Base-by-base conservation (phyloP, 2,329 filamentous ascomycete genomes). In the Fusarium continuum region DNA sequence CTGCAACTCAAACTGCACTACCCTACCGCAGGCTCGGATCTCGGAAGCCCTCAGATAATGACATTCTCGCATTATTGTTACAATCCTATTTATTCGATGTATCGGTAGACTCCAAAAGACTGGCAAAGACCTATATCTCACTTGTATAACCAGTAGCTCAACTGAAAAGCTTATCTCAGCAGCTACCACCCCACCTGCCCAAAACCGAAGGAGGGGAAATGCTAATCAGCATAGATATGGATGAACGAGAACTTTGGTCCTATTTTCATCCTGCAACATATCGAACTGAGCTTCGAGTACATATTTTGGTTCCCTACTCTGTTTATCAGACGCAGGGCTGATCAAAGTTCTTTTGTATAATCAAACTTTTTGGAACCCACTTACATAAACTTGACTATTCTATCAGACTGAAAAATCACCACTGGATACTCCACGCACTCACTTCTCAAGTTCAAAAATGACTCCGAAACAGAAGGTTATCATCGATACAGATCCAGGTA, bases 401-500 rank as follows among this genome's bases (percentile, higher is more conserved):
- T 16, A 20, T 17, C 29, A 32, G 20, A 28, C n/a, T 34, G 40
- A 39, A 28, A 41, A 39, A 28, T 20, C 31, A 26, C 26, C 36
- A 59, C 45, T 52, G 31, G 10, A 29, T 38, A 29, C 36, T 28
- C 29, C 23, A 36, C 54, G n/a, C 20, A 20, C 17, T 51, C 32
- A 10, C 10, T 32, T 47, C n/a, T 16, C 36, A 38, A 50, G 16
- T 17, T 28, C 26, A 13, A 66, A 44, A n/a, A 66, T 91, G 89
- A 82, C 86, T 51, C 84, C 88, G 23, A 87, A 86, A 69, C 87
- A 85, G 70, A 88, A 90, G 71, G 89, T 99, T 68, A 97, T 99
- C 71, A 95, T 99, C 71, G 95, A 99, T 74, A 98, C 94, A 3
- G 95, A 98, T 75, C 94, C 94, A 67, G 79, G 93, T 91, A 82